These are phyloP conservation scores for Antitrichia curtipendula DNA, from an alignment of 225 moss, liverwort and hornwort genomes.

Conservation along the genomic window DNA sequence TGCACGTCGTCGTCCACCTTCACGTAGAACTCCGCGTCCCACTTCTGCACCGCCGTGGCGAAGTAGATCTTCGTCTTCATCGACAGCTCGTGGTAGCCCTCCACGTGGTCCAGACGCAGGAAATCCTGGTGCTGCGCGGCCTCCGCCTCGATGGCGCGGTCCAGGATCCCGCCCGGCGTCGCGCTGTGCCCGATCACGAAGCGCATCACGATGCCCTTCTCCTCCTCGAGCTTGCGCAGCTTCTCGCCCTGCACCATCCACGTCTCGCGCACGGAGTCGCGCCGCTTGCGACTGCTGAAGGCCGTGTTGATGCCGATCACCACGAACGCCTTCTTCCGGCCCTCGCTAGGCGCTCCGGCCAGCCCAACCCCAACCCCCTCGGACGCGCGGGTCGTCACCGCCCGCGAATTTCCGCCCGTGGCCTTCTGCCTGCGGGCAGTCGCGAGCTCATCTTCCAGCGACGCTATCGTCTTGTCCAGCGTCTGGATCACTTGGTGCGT, in stretches of 20 bases:
- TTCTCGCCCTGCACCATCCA: slow-evolving; percentile 97
- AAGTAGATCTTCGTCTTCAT: slow-evolving; percentile 98
- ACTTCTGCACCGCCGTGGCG: slow-evolving; percentile 67
- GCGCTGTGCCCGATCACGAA: slow-evolving; percentile 98
- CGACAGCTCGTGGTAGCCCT: slow-evolving; percentile 94
- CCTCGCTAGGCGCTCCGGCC: slow-evolving; percentile 20
- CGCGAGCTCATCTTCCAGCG: slow-evolving; percentile 70
- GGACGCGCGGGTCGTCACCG: neutral
- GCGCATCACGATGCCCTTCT: slow-evolving; percentile 89
- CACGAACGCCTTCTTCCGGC: slow-evolving; percentile 67
- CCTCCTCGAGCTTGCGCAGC: slow-evolving; percentile 60
- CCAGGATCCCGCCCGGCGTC: slow-evolving; percentile 81
- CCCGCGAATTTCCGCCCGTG: slow-evolving; percentile 15
- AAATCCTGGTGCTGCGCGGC: slow-evolving; percentile 78
- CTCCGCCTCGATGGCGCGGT: slow-evolving; percentile 93
- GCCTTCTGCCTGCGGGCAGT: slow-evolving; percentile 50
- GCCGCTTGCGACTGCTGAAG: slow-evolving; percentile 82
- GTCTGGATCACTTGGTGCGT: slow-evolving; percentile 69
- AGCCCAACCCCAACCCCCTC: neutral
- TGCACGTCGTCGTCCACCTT: slow-evolving; percentile 99
- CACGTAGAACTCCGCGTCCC: slow-evolving; percentile 97
- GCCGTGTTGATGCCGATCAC: slow-evolving; percentile 95
- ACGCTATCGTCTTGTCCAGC: slow-evolving; percentile 80
- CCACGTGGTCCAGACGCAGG: slow-evolving; percentile 75
- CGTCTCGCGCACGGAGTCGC: slow-evolving; percentile 85